Conservation (phyloP, 2,329 filamentous ascomycete species). For the Aspergillus viridinutans region DNA sequence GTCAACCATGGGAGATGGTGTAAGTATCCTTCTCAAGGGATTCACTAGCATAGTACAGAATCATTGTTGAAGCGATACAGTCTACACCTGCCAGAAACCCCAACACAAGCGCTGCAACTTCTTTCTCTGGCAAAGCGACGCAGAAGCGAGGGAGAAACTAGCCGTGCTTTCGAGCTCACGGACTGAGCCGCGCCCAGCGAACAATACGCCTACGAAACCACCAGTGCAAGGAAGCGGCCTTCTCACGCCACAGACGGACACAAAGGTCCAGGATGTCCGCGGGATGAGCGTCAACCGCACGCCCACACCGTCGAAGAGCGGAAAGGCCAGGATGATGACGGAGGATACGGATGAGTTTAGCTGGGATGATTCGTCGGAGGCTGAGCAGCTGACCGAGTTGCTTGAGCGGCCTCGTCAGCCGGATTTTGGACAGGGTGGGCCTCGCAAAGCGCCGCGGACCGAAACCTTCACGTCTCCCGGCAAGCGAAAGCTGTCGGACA, state of each 20-base stretch:
- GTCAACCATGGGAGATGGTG: slow-evolving; percentile 55
- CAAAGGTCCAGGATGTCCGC: neutral
- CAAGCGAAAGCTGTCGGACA: slow-evolving; percentile 33
- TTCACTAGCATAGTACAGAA: neutral
- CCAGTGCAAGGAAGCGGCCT: slow-evolving; percentile 18
- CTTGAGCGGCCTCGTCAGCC: slow-evolving; percentile 22
- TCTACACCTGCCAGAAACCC: slow-evolving; percentile 56
- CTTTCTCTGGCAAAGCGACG: slow-evolving; percentile 60
- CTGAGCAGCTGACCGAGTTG: slow-evolving; percentile 25
- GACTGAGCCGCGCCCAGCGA: slow-evolving; percentile 36
- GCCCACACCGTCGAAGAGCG: slow-evolving; percentile 20
- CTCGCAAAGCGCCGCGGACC: slow-evolving; percentile 35
- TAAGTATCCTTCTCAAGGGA: slow-evolving; percentile 19
- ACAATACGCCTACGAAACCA: slow-evolving; percentile 23
- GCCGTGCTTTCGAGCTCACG: slow-evolving; percentile 48
- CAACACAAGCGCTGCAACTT: slow-evolving; percentile 51
- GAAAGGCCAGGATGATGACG: slow-evolving; percentile 27
- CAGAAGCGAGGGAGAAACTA: slow-evolving; percentile 49
- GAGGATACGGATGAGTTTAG: slow-evolving; percentile 35
- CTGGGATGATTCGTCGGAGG: slow-evolving; percentile 34
- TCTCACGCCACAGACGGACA: slow-evolving; percentile 32
- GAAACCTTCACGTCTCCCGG: slow-evolving; percentile 29
- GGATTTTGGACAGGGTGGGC: slow-evolving; percentile 31
- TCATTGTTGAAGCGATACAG: slow-evolving; percentile 17
- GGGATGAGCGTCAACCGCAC: neutral